Evolutionary conservation across 108 stramenopile species (phyloP).

Genomic region (Schizochytrium sp.): DNA sequence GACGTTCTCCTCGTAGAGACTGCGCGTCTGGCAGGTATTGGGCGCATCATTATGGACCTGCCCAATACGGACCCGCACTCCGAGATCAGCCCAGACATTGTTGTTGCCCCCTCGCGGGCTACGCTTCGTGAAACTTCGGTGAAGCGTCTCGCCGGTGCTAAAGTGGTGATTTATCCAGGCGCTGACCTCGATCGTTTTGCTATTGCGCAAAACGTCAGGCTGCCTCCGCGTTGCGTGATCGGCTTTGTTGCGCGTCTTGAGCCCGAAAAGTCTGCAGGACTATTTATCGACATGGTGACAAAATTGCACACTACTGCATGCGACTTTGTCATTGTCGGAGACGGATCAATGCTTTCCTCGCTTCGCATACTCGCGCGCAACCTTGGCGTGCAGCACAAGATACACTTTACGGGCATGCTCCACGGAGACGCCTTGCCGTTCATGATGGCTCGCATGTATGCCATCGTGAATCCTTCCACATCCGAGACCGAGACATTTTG

Average conservation of each 20-base stretch:
- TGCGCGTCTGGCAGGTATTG: neutral
- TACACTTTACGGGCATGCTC: conserved; percentile 24
- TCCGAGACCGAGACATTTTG: conserved; percentile 43
- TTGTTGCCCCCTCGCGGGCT: conserved; percentile 36
- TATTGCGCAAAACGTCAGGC: neutral
- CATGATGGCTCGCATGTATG: conserved; percentile 14
- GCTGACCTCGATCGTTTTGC: neutral
- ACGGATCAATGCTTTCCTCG: conserved; percentile 18
- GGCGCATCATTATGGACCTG: conserved; percentile 28
- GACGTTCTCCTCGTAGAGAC: neutral
- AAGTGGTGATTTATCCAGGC: conserved; percentile 31
- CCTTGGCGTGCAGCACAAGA: conserved; percentile 9
- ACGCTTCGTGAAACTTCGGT: conserved; percentile 24
- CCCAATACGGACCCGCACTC: conserved; percentile 23
- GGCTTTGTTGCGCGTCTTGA: conserved; percentile 41
- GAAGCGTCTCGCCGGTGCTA: neutral
- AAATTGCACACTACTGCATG: neutral
- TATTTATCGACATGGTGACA: conserved; percentile 35
- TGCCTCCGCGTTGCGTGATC: neutral
- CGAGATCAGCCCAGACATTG: conserved; percentile 21
- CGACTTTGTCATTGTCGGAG: conserved; percentile 41
- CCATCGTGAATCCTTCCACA: conserved; percentile 43
- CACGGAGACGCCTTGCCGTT: neutral
- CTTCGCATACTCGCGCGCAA: conserved; percentile 9
- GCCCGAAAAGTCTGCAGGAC: conserved; percentile 41